Base-by-base conservation (phyloP, 106 monocot species). In the Apostasia ramifera region DNA sequence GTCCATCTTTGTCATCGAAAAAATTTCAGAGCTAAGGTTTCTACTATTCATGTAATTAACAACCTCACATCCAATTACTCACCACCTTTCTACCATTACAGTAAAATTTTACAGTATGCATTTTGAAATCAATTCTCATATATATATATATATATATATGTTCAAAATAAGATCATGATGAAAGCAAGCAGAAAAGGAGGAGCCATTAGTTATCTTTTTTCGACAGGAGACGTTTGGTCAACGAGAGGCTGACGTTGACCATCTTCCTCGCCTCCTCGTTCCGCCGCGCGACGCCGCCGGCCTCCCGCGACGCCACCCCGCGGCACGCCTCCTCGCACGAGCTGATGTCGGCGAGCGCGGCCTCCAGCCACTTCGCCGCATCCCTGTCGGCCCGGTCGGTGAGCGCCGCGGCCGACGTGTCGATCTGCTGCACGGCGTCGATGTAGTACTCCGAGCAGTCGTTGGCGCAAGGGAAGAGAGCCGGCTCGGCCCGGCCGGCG, bases 371-470 rank as follows among this genome's bases (percentile, higher is more conserved):
- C 1, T 2, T 69, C 14, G 26, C 2, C 40, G 55, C 54, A 13
- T 69, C 69, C 10, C 40, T 14, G 13, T 69, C 53, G 4, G 55
- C 55, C 40, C 43, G 6, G 11, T 69, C 43, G 10, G 54, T 55
- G 26, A 56, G n/a, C 38, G 69, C 69, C n/a, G 69, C 69, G 6
- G 69, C 44, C 42, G 55, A 41, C 43, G 42, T 56, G 69, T 69
- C 69, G 41, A 69, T 38, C 53, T 55, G 69, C 39, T 69, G 55
- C 5, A 42, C 55, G 4, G 52, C 69, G 14, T 69, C 53, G 39
- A 69, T 13, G 8, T 54, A 69, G 12, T 47, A 42, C 1, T 69
- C 69, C 10, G 55, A 15, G 9, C 69, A 69, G 40, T 69, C 69
- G 69, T 41, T 5, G 54, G 43, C 54, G 53, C 69, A 69, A 1